Evolutionary conservation across 2,329 filamentous ascomycete species (phyloP).

Genomic region (Xylaria multiplex): DNA sequence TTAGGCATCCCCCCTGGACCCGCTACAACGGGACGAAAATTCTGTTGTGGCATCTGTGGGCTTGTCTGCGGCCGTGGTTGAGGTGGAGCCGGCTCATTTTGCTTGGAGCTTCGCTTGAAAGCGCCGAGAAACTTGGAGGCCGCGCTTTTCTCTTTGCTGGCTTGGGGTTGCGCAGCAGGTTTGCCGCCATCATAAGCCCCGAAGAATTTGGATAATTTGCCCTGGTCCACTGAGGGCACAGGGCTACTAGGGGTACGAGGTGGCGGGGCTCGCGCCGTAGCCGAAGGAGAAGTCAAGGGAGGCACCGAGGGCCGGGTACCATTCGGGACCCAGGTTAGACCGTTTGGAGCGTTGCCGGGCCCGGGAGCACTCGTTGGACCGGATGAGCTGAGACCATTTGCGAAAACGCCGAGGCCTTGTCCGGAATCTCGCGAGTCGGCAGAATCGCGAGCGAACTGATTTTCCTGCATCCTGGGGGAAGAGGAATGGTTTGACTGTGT

Average conservation of each 20-base stretch:
- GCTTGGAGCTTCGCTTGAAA: slow-evolving; percentile 46
- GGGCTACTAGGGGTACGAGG: slow-evolving; percentile 39
- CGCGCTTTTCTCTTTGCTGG: slow-evolving; percentile 46
- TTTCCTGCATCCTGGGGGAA: slow-evolving; percentile 31
- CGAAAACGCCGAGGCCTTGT: slow-evolving; percentile 33
- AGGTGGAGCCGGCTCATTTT: slow-evolving; percentile 30
- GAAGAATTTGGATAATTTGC: slow-evolving; percentile 46
- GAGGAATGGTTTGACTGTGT: slow-evolving; percentile 39
- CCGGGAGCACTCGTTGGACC: slow-evolving; percentile 22
- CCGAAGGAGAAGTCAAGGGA: slow-evolving; percentile 15
- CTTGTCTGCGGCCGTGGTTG: slow-evolving; percentile 38
- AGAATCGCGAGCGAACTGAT: slow-evolving; percentile 26
- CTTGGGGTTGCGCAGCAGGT: slow-evolving; percentile 34
- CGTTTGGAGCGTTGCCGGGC: slow-evolving; percentile 23
- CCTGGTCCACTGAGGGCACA: slow-evolving; percentile 39
- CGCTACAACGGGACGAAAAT: slow-evolving; percentile 19
- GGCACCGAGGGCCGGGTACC: slow-evolving; percentile 30
- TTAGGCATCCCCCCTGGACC: slow-evolving; percentile 10
- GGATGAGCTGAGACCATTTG: slow-evolving; percentile 29
- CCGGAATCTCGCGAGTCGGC: slow-evolving; percentile 33
- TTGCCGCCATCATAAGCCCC: slow-evolving; percentile 40
- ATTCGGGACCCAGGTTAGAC: slow-evolving; percentile 37
- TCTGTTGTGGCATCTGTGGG: slow-evolving; percentile 35
- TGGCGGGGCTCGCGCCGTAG: slow-evolving; percentile 22
- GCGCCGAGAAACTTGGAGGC: slow-evolving; percentile 46